Conservation (phyloP, 2,329 filamentous ascomycete species). For the Periglandula ipomoeae region DNA sequence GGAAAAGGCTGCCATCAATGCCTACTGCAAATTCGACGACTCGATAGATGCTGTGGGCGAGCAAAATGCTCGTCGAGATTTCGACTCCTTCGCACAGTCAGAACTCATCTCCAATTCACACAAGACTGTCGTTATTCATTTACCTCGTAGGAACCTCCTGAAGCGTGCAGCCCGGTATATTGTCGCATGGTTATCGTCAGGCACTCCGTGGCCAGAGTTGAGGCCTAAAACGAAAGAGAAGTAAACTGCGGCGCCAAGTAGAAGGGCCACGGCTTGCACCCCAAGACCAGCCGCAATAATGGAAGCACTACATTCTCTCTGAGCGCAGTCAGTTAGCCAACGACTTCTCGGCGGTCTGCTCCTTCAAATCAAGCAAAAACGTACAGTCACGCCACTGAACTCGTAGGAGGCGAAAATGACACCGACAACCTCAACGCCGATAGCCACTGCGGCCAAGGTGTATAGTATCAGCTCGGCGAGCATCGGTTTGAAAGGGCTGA, state of each 20-base stretch:
- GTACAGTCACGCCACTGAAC: conserved; percentile 25
- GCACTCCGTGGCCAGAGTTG: conserved; percentile 24
- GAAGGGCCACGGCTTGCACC: conserved; percentile 32
- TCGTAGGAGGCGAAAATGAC: conserved; percentile 29
- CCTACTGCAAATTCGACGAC: conserved; percentile 30
- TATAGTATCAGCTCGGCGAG: conserved; percentile 26
- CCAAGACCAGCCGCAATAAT: conserved; percentile 36
- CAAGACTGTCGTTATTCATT: no score
- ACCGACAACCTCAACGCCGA: conserved; percentile 31
- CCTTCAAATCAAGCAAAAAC: conserved; percentile 9
- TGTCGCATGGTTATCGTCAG: conserved; percentile 28
- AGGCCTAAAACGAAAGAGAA: conserved; percentile 32
- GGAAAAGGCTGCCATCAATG: conserved; percentile 24
- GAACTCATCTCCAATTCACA: background rate
- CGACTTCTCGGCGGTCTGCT: no score
- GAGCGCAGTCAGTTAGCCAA: conserved; percentile 11
- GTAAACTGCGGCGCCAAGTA: conserved; percentile 28
- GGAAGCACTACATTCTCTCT: conserved; percentile 25
- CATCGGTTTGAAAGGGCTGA: conserved; percentile 26
- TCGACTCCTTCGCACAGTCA: conserved; percentile 24
- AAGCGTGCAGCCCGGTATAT: conserved; percentile 35
- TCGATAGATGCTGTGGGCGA: conserved; percentile 32
- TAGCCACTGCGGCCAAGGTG: conserved; percentile 23
- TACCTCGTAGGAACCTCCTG: conserved; percentile 36
- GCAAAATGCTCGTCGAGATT: conserved; percentile 25